Evolutionary conservation across 2,329 filamentous ascomycete species (phyloP).

Genomic region (Clarireedia homoeocarpa): DNA sequence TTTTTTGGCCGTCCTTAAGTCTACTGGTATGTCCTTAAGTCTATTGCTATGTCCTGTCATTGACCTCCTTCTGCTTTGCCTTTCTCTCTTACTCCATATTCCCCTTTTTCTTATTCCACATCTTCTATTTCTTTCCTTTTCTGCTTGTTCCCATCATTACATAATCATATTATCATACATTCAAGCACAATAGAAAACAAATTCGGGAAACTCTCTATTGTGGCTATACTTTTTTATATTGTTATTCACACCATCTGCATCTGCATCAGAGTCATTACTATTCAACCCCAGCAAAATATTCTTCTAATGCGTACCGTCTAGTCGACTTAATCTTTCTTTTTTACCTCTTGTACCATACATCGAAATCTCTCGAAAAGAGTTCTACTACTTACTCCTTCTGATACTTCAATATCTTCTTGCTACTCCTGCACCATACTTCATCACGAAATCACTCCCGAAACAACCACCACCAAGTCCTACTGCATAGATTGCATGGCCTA

Average conservation of each 20-base stretch:
- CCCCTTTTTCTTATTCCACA: not conserved
- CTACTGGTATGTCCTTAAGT: no score
- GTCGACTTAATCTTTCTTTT: slow-evolving; percentile 8
- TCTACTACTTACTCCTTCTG: not conserved
- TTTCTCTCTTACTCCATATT: not conserved
- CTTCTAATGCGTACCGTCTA: not conserved
- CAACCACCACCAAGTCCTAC: not conserved
- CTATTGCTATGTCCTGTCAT: not conserved
- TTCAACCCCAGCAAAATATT: no score
- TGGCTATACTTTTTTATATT: not conserved
- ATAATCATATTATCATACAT: not conserved
- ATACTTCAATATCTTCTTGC: not conserved
- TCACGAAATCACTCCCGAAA: not conserved
- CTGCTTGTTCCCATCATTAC: not conserved
- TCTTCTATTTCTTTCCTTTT: not conserved
- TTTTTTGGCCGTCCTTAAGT: no score
- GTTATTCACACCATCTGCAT: not conserved
- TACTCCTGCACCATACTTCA: not conserved
- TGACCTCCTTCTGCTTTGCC: not conserved
- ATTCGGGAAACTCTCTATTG: not conserved
- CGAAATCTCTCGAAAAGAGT: not conserved
- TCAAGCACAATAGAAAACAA: not conserved
- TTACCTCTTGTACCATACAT: not conserved
- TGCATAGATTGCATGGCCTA: slow-evolving; percentile 3
- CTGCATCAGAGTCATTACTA: no score